Evolutionary conservation across 345 rosid genomes (phyloP), one percentile per base, ranked within the genome.

Genomic region (Populus ilicifolia): DNA sequence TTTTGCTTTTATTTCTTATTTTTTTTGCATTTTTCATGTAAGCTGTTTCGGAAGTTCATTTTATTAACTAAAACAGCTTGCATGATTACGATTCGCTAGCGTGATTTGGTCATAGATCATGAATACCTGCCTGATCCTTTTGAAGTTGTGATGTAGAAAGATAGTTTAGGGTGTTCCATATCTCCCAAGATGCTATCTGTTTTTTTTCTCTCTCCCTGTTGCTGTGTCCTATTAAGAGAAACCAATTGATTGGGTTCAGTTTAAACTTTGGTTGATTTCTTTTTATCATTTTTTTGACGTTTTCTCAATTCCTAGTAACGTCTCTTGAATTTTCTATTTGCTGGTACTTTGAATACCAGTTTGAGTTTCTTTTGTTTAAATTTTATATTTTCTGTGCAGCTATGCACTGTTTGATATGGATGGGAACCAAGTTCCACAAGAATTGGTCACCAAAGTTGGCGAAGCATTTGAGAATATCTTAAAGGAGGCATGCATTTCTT

Each of bases 381-480:
- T 25, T 5, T 35, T 25, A 18, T 36, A 5, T 52, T 64, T 20
- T 43, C 18, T 76, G 35, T 80, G 79, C 87, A 92, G 97, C 80
- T 92, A 90, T 80, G 93, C 97, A 1, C 89, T 93, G 54, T 93
- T 86, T 87, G 98, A 92, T 74, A 88, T 84, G 89, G 94, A 92
- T 78, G 97, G 97, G 20, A 88, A 88, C 46, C 93, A 93, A 85
- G 89, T 94, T 85, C 89, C 94, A 72, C 97, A 87, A 82, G 94
- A 90, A 70, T 82, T 96, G 79, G 98, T 92, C 70, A 82, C 91
- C 0, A 67, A 84, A 67, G 96, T 93, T 70, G 97, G 99, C 38
- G 85, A 86, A 84, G 84, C 79, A 50, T 96, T 96, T 86, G 96
- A 92, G 88, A 78, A 50, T 39, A 90, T 96, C 74, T 82, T 96